Conservation (phyloP, 2,329 filamentous ascomycete genomes). For the Venturia carpophila region DNA sequence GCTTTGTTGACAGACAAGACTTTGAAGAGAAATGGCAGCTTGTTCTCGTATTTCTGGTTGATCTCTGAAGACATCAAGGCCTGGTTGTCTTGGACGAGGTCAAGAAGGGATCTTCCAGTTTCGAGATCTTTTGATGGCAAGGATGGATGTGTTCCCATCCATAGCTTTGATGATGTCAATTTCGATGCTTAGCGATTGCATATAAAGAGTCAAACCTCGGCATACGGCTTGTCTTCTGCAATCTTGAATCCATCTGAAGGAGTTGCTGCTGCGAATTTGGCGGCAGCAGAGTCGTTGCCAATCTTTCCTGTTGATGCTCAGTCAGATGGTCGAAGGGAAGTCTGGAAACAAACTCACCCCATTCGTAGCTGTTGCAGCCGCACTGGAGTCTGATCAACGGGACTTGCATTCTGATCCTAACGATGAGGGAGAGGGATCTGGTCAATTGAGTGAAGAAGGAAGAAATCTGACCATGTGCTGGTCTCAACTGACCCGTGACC, state of each 20-base stretch:
- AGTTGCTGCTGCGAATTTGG: constrained; percentile 81
- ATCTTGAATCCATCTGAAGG: constrained; percentile 66
- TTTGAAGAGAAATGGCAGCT: constrained; percentile 95
- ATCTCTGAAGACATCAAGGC: constrained; percentile 69
- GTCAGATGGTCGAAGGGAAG: constrained; percentile 21
- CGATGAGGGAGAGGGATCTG: neutral
- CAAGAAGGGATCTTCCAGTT: constrained; percentile 77
- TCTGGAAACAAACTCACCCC: constrained; percentile 50
- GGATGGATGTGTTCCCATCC: constrained; percentile 98
- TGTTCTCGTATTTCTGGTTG: constrained; percentile 65
- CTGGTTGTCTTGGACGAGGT: constrained; percentile 80
- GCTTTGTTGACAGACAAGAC: constrained; percentile 94
- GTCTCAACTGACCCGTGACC: neutral
- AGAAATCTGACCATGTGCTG: neutral
- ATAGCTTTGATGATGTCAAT: constrained; percentile 54
- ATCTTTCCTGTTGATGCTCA: constrained; percentile 59
- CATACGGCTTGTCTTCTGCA: constrained; percentile 83
- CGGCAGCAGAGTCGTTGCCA: constrained; percentile 77
- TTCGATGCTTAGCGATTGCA: neutral
- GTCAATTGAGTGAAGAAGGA: neutral
- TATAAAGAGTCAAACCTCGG: constrained; percentile 55
- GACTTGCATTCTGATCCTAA: constrained; percentile 51
- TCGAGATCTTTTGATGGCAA: constrained; percentile 85
- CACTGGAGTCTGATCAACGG: constrained; percentile 80
- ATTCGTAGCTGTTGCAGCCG: constrained; percentile 88